A percentile compares a stretch with the other conserved stretches of the same genome.
phyloP scores from a whole-genome alignment of 2,329 filamentous ascomycete species.

The Colletotrichum phormii region DNA sequence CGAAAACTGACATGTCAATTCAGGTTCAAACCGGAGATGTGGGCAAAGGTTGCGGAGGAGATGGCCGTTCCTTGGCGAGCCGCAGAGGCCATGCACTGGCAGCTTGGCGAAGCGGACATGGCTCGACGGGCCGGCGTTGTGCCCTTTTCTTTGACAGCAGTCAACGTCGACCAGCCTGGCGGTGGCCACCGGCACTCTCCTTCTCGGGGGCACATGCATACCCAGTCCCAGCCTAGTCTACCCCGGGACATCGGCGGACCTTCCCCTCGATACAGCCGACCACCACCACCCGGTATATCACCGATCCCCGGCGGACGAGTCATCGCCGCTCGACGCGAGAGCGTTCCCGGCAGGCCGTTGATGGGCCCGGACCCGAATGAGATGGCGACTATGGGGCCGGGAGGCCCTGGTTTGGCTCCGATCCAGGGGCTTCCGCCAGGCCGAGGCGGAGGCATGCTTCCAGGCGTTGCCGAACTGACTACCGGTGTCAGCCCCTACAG shows the following conservation, averaged over 20 bases:
- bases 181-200: slow-evolving; percentile 33
- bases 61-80: slow-evolving; percentile 96
- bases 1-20: slow-evolving; percentile 19
- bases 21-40: slow-evolving; percentile 98
- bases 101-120: slow-evolving; percentile 94
- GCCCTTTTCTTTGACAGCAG: slow-evolving; percentile 79
- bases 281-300: slow-evolving; percentile 43
- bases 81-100: slow-evolving; percentile 98
- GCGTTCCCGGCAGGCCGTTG: slow-evolving; percentile 46
- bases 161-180: slow-evolving; percentile 55
- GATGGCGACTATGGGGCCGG: slow-evolving; percentile 45
- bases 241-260: slow-evolving; percentile 56
- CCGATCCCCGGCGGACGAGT: slow-evolving; percentile 49
- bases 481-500: slow-evolving; percentile 72
- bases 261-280: slow-evolving; percentile 57
- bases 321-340: slow-evolving; percentile 56
- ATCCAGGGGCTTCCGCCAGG: slow-evolving; percentile 59
- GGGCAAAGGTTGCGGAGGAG: slow-evolving; percentile 94
- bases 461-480: slow-evolving; percentile 72
- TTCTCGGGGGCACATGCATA: slow-evolving; percentile 50
- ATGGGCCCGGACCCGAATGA: slow-evolving; percentile 47
- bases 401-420: slow-evolving; percentile 61
- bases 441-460: slow-evolving; percentile 61
- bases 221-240: slow-evolving; percentile 59
- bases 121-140: slow-evolving; percentile 87